phyloP scores from a whole-genome alignment of 2,329 filamentous ascomycete genomes.

The Pseudogymnoascus sp. region DNA sequence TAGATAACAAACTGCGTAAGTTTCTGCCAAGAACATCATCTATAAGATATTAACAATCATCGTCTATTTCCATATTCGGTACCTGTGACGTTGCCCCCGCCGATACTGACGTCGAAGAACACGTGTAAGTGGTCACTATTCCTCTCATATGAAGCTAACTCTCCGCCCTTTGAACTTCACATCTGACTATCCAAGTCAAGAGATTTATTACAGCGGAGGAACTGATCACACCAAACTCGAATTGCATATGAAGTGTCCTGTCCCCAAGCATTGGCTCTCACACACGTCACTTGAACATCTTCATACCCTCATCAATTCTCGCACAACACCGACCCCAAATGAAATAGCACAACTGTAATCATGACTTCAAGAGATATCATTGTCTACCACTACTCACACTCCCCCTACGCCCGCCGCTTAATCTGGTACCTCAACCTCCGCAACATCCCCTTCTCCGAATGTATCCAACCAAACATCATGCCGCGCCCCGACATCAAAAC shows the following conservation, averaged over 20 bases:
- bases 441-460: background rate
- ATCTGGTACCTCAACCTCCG: constrained; percentile 62
- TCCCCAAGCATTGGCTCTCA: background rate
- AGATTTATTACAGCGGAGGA: background rate
- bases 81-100: too few species aligned
- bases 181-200: constrained; percentile 1
- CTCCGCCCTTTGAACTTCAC: background rate
- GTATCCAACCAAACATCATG: constrained; percentile 55
- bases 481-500: constrained; percentile 57
- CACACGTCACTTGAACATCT: background rate
- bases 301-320: background rate
- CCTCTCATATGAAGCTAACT: background rate
- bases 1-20: too few species aligned
- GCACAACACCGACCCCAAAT: background rate
- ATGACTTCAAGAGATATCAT: constrained; percentile 42
- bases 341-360: background rate
- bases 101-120: background rate
- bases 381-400: constrained; percentile 59
- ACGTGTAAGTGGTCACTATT: background rate
- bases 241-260: background rate
- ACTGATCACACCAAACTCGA: background rate
- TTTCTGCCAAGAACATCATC: too few species aligned
- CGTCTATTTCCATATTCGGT: too few species aligned
- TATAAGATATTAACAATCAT: too few species aligned
- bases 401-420: constrained; percentile 57